Base-by-base conservation (phyloP, 169 alveolate genomes). In the Eimeria praecox region DNA sequence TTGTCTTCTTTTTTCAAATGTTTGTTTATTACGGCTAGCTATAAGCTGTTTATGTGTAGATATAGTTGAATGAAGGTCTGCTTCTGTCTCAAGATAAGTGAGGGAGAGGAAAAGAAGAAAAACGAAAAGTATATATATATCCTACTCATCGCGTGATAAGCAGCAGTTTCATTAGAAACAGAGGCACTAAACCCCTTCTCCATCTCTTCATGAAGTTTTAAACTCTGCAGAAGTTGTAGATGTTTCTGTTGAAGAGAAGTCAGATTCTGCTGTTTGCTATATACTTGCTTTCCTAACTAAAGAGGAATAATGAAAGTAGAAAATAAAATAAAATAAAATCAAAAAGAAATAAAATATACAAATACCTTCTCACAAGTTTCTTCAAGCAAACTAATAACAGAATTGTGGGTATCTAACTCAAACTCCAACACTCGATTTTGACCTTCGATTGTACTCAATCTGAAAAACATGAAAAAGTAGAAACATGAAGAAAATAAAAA, bases 381-480 rank as follows among this genome's bases (percentile, higher is more conserved):
- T 40, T 78, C 52, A 38, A 78, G 35, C 35, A 78, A 22, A 3
- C 42, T 78, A 3, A 78, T 54, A 3, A 44, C 88, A 10, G 88
- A 78, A 38, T 10, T 40, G 35, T 78, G 64, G 20, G 88, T 78
- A 12, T 78, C 88, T 33, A 78, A 54, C 62, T 78, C 88, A 40
- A 78, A 78, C 33, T 78, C 88, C 35, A 78, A 30, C 56, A 78
- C 22, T 8, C 88, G 88, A 33, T 78, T 78, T 33, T 78, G 88
- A 30, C 62, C 88, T 22, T 78, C 88, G 22, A 78, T 78, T 6
- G 33, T 62, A 22, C 62, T 40, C 35, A 78, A 33, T 2, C 88
- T 78, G 44, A 24, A 44, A 20, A 20, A 16, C 46, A 30, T 62
- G 64, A 33, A 30, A 54, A 24, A 38, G 33, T 78, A 9, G 62